phyloP scores from a whole-genome alignment of 495 filamentous ascomycete species.

The Neurospora sp. region DNA sequence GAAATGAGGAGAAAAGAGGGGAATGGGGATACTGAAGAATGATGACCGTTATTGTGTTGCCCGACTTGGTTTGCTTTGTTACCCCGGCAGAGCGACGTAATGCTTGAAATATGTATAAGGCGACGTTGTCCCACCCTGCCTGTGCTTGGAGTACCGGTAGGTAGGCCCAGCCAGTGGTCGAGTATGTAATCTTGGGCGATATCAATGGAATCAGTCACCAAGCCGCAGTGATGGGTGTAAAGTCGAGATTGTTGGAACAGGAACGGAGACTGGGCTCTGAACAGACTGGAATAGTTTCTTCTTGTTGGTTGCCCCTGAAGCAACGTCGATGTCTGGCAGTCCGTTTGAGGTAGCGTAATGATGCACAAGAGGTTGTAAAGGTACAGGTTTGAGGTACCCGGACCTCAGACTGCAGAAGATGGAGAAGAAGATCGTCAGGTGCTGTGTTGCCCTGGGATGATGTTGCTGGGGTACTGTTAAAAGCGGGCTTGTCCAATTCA shows the following conservation, averaged over 20 bases:
- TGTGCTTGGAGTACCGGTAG: not conserved
- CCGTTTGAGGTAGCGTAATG: not conserved
- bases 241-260: not conserved
- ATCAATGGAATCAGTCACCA: not conserved
- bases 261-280: not conserved
- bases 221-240: not conserved
- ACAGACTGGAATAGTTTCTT: not conserved
- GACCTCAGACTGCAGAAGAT: not conserved
- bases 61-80: not conserved
- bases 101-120: not conserved
- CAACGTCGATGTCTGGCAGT: not conserved
- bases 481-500: not conserved
- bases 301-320: not conserved
- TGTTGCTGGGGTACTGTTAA: not conserved
- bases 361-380: not conserved
- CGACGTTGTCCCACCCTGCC: not conserved
- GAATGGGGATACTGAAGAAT: not conserved
- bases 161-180: not conserved
- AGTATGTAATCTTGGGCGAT: not conserved
- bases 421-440: not conserved
- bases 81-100: not conserved
- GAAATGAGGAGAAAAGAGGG: slow-evolving; percentile 14
- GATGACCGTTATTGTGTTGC: not conserved
- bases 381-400: not conserved
- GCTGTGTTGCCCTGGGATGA: not conserved